A percentile compares a stretch with the other conserved stretches of the same genome.
Evolutionary conservation across 1,139 yeast genomes (phyloP).

Genomic region (Candida freyschussii): DNA sequence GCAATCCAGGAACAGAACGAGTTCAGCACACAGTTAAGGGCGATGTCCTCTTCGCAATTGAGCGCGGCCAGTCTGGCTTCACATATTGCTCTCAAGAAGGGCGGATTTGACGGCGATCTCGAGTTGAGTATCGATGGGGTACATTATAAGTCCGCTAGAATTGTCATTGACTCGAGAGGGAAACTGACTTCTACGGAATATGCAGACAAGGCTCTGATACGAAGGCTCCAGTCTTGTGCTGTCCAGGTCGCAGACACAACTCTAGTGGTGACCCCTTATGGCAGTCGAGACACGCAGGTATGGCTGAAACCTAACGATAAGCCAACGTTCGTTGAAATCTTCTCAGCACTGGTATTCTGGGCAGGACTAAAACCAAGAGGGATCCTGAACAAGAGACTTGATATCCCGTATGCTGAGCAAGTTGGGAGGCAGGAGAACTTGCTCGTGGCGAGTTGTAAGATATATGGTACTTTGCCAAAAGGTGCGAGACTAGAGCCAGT

Average conservation of each 20-base stretch:
- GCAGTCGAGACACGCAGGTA: slow-evolving; percentile 28
- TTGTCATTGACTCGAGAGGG: slow-evolving; percentile 25
- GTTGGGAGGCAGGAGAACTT: slow-evolving; percentile 27
- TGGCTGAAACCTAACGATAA: slow-evolving; percentile 43
- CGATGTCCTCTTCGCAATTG: too few species aligned
- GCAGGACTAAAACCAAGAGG: slow-evolving; percentile 56
- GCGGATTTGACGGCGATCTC: slow-evolving; percentile 5
- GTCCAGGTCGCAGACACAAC: slow-evolving; percentile 25
- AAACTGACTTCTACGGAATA: slow-evolving; percentile 5
- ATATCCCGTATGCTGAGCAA: slow-evolving; percentile 6
- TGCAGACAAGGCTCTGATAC: slow-evolving; percentile 26
- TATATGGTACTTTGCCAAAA: slow-evolving; percentile 56
- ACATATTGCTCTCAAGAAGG: slow-evolving; percentile 7
- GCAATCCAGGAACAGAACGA: too few species aligned
- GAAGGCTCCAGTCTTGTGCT: slow-evolving; percentile 35
- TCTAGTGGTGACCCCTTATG: slow-evolving; percentile 11
- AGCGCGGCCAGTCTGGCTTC: too few species aligned
- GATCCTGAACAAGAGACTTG: slow-evolving; percentile 35
- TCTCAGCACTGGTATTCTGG: slow-evolving; percentile 60
- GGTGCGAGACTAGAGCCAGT: slow-evolving; percentile 37
- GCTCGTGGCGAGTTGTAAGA: slow-evolving; percentile 59
- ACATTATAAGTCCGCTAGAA: slow-evolving; percentile 7
- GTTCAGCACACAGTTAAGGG: too few species aligned
- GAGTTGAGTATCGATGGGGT: slow-evolving; percentile 12
- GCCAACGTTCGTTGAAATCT: slow-evolving; percentile 41